These are phyloP conservation scores for Alternaria sp. DNA, from an alignment of 2,329 filamentous ascomycete species.

Conservation along the genomic window DNA sequence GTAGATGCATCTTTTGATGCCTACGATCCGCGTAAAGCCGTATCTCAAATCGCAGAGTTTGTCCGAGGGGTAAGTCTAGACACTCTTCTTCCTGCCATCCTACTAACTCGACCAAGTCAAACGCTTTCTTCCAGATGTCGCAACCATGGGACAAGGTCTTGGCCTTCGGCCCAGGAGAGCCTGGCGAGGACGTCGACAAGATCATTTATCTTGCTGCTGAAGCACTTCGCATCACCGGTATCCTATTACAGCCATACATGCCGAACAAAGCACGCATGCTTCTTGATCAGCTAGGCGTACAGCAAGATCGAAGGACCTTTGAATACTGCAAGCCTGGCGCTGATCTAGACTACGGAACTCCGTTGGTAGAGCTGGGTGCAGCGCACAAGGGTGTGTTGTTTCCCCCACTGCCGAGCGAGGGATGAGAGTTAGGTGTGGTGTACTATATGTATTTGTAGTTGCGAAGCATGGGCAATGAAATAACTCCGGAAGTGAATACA, in stretches of 20 bases:
- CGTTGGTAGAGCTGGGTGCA: conserved; percentile 50
- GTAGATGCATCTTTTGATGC: conserved; percentile 32
- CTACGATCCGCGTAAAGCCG: conserved; percentile 38
- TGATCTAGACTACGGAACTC: conserved; percentile 73
- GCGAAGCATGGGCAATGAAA: neutral
- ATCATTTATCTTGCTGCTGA: conserved; percentile 77
- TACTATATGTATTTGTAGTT: conserved; percentile 5
- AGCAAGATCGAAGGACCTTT: conserved; percentile 65
- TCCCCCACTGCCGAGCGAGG: conserved; percentile 47
- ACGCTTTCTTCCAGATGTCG: conserved; percentile 68
- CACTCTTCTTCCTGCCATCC: neutral
- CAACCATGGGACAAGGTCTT: conserved; percentile 71
- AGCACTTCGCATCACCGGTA: conserved; percentile 77
- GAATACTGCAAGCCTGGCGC: conserved; percentile 65
- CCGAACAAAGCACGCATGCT: conserved; percentile 75
- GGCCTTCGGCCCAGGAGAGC: conserved; percentile 35
- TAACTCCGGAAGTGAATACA: neutral
- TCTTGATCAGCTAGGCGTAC: conserved; percentile 79
- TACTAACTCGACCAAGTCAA: conserved; percentile 57
- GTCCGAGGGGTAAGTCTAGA: conserved; percentile 33
- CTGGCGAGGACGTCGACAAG: conserved; percentile 41
- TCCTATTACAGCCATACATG: conserved; percentile 91
- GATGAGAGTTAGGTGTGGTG: conserved; percentile 12
- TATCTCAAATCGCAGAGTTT: conserved; percentile 34
- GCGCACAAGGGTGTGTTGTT: conserved; percentile 59